A percentile compares a stretch with the other conserved stretches of the same genome.
phyloP scores from a whole-genome alignment of 805 yeast species.

The Nakazawaea peltata region DNA sequence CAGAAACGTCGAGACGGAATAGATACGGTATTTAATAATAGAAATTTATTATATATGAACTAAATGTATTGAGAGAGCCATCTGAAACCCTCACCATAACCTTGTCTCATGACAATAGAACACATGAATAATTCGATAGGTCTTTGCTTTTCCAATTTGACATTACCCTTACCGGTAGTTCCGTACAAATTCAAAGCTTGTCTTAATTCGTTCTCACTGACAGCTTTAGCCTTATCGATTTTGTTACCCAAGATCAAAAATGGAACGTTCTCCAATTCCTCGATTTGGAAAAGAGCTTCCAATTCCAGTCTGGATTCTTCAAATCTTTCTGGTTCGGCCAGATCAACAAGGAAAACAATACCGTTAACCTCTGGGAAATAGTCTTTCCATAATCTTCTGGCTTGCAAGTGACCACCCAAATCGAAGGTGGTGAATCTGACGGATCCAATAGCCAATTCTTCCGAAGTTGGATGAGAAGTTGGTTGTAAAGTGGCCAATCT shows the following conservation, averaged over 20 bases:
- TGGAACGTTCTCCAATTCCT: slow-evolving; percentile 85
- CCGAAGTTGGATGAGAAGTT: slow-evolving; percentile 97
- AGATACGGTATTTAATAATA: neutral
- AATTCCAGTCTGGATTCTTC: slow-evolving; percentile 92
- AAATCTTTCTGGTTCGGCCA: slow-evolving; percentile 93
- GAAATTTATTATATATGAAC: neutral
- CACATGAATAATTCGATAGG: slow-evolving; percentile 97
- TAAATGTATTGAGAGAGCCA: slow-evolving; percentile 96
- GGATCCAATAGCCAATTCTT: slow-evolving; percentile 93
- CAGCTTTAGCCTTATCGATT: slow-evolving; percentile 91
- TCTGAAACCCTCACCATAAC: slow-evolving; percentile 96
- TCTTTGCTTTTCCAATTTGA: slow-evolving; percentile 62
- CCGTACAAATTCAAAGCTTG: slow-evolving; percentile 79
- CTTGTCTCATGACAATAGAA: slow-evolving; percentile 97
- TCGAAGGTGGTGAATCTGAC: slow-evolving; percentile 97
- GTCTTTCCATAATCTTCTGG: slow-evolving; percentile 98
- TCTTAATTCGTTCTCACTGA: slow-evolving; percentile 89
- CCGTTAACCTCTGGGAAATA: slow-evolving; percentile 99
- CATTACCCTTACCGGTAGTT: slow-evolving; percentile 86
- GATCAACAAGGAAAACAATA: slow-evolving; percentile 92
- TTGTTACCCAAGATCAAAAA: slow-evolving; percentile 93
- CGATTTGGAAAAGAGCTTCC: slow-evolving; percentile 87
- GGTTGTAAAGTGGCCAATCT: slow-evolving; percentile 97
- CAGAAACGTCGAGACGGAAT: too few species aligned
- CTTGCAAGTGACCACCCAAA: slow-evolving; percentile 97